phyloP scores from a whole-genome alignment of 176 grass and related monocot species.

The Rhynchospora tenuis region DNA sequence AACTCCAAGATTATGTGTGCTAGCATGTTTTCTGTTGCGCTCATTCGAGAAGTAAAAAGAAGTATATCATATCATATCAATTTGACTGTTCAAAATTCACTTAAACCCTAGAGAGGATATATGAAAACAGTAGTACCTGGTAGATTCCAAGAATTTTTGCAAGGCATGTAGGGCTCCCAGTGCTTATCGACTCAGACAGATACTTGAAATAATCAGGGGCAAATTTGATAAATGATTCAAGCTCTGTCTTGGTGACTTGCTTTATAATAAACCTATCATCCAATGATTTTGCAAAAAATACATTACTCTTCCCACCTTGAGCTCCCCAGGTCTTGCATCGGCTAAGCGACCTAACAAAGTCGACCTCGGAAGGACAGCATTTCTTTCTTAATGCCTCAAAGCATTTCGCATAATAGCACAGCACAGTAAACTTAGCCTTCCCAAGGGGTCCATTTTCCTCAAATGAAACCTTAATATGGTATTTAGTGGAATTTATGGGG shows the following conservation, averaged over 20 bases:
- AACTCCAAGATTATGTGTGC: not conserved
- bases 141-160: conserved; percentile 99
- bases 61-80: not conserved
- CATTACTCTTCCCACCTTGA: conserved; percentile 97
- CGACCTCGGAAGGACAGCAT: conserved; percentile 83
- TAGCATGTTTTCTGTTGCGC: not conserved
- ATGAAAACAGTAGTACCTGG: conserved; percentile 49
- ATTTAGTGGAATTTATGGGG: conserved; percentile 33
- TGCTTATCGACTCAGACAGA: conserved; percentile 82
- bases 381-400: conserved; percentile 84
- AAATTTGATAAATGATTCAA: conserved; percentile 98
- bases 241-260: conserved; percentile 97
- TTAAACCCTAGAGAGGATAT: conserved; percentile 1
- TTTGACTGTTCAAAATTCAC: not conserved
- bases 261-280: conserved; percentile 99
- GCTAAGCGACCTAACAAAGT: conserved; percentile 87
- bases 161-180: conserved; percentile 79
- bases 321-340: conserved; percentile 95
- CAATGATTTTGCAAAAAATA: conserved; percentile 95
- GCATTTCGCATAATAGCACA: conserved; percentile 84
- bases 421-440: conserved; percentile 76
- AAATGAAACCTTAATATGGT: conserved; percentile 73
- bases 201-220: conserved; percentile 89
- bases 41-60: not conserved
- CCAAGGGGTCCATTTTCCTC: conserved; percentile 58